Percentiles rank a stretch among this genome's conserved stretches.
phyloP scores from a whole-genome alignment of 169 alveolate genomes.

The Theileria parva region DNA sequence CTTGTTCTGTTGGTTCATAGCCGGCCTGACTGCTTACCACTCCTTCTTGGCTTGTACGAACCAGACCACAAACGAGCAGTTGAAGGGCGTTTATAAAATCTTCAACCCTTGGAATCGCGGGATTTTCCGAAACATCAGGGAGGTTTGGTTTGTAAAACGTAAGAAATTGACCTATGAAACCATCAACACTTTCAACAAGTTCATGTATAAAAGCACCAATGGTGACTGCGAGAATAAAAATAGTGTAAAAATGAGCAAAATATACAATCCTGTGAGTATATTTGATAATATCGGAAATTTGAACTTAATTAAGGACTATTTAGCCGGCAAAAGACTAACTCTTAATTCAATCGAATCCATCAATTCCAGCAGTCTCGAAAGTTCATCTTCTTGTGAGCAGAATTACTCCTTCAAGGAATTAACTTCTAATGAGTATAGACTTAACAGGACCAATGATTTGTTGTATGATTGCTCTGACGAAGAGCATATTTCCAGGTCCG shows the following conservation, averaged over 20 bases:
- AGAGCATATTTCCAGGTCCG: background rate
- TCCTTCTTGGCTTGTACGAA: conserved; percentile 71
- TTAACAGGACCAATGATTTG: background rate
- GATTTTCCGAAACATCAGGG: conserved; percentile 62
- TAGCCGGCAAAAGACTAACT: background rate
- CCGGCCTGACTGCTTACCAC: conserved; percentile 77
- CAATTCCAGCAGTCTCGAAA: background rate
- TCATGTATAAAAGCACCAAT: background rate
- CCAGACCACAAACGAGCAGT: conserved; percentile 82
- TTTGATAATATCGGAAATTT: background rate
- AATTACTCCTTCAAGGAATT: background rate
- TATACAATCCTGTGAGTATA: conserved; percentile 15
- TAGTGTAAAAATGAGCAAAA: background rate
- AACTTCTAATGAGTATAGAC: background rate
- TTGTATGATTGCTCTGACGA: background rate
- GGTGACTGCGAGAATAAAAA: background rate
- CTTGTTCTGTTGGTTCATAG: conserved; percentile 77
- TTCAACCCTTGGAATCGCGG: conserved; percentile 79
- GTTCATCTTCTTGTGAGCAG: background rate
- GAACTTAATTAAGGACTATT: background rate
- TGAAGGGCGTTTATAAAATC: conserved; percentile 68
- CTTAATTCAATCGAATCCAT: background rate
- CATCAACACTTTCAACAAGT: background rate
- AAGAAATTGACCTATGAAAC: background rate
- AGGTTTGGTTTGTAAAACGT: conserved; percentile 54